Evolutionary conservation across 2,329 filamentous ascomycete genomes (phyloP).

Genomic region (Aspergillus hortae): DNA sequence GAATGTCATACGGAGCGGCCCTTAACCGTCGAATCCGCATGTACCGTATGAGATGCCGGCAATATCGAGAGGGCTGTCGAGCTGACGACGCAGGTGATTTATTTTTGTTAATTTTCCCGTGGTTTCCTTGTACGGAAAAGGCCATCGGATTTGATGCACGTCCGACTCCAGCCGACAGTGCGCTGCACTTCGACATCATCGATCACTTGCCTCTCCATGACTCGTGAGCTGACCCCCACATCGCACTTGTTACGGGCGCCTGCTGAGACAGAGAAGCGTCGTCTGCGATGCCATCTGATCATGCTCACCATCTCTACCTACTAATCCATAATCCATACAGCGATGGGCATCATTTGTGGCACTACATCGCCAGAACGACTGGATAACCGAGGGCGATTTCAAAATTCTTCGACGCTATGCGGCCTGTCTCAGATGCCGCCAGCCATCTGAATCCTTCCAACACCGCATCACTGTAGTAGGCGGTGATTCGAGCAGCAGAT

Average conservation of each 20-base stretch:
- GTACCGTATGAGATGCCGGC: not conserved
- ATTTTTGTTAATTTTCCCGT: not conserved
- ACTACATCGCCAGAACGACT: too few species aligned
- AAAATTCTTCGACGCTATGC: too few species aligned
- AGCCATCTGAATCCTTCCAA: too few species aligned
- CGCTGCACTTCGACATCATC: conserved; percentile 10
- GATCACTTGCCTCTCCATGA: conserved; percentile 8
- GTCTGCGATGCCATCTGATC: conserved; percentile 6
- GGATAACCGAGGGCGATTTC: too few species aligned
- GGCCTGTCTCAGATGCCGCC: too few species aligned
- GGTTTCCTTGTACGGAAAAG: not conserved
- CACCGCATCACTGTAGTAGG: too few species aligned
- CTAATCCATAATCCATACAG: too few species aligned
- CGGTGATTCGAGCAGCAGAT: not conserved
- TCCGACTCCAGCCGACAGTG: conserved; percentile 15
- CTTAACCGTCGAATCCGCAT: conserved; percentile 2
- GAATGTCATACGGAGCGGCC: conserved; percentile 1
- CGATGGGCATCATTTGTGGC: too few species aligned
- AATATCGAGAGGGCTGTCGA: not conserved
- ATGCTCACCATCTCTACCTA: not conserved
- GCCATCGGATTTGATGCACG: not conserved
- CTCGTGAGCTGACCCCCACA: conserved; percentile 13
- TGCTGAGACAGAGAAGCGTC: conserved; percentile 16
- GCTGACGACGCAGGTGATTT: conserved; percentile 8
- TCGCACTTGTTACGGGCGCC: conserved; percentile 14